Evolutionary conservation across 345 rosid species (phyloP).

Genomic region (Murraya koenigii): DNA sequence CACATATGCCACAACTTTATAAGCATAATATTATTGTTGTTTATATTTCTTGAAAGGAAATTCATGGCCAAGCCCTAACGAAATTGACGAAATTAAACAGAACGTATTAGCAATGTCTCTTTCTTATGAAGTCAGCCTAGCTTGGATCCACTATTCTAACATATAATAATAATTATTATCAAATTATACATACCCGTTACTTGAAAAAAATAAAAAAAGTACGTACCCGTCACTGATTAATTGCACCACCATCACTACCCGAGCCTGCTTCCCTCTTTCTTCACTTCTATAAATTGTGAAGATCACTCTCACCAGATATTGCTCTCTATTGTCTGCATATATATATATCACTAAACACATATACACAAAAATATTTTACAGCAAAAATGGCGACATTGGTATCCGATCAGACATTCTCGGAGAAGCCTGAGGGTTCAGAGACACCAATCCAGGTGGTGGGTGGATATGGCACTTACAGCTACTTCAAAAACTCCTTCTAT

Average conservation of each 20-base stretch:
- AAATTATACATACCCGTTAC: not conserved
- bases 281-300: not conserved
- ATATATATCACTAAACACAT: not conserved
- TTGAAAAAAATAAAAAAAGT: no score
- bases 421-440: not conserved
- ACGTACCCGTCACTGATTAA: not conserved
- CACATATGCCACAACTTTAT: no score
- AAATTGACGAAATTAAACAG: no score
- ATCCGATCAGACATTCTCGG: not conserved
- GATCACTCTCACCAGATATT: not conserved
- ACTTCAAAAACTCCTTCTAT: slow-evolving; percentile 44
- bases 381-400: not conserved
- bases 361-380: no score
- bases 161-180: not conserved
- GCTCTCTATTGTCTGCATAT: no score
- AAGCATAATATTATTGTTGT: no score
- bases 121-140: slow-evolving; percentile 5
- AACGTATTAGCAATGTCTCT: not conserved
- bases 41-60: no score
- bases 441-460: slow-evolving; percentile 39
- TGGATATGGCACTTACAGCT: slow-evolving; percentile 53
- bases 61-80: no score
- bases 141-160: not conserved
- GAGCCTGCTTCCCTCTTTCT: not conserved
- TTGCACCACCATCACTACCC: not conserved